Conservation (phyloP, 106 monocot genomes). For the Dioscorea zingiberensis region DNA sequence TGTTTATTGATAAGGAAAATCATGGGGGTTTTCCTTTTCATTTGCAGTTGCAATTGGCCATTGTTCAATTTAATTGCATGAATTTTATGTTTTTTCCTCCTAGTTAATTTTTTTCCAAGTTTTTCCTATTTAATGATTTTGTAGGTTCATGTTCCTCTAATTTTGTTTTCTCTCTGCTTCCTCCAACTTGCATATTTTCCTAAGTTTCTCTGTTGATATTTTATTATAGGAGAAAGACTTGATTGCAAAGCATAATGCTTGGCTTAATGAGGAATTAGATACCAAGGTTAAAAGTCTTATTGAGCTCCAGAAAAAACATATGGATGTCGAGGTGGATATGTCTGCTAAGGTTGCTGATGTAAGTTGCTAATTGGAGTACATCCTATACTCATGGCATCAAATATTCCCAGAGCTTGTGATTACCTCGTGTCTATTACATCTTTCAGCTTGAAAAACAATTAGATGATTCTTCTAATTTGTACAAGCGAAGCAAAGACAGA, state of each 20-base stretch:
- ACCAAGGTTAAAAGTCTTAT: conserved; percentile 61
- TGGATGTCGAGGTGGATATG: conserved; percentile 63
- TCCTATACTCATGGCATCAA: too few species aligned
- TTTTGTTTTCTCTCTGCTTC: too few species aligned
- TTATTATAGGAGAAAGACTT: conserved; percentile 79
- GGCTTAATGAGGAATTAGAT: conserved; percentile 90
- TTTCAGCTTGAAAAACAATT: conserved; percentile 69
- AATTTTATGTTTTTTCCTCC: too few species aligned
- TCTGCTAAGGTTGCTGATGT: conserved; percentile 71
- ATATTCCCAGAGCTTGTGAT: too few species aligned
- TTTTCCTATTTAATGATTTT: too few species aligned
- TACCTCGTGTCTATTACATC: background rate
- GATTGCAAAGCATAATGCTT: conserved; percentile 76
- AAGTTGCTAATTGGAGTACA: conserved; percentile 6
- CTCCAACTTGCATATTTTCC: too few species aligned
- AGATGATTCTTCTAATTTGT: conserved; percentile 47
- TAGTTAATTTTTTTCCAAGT: too few species aligned
- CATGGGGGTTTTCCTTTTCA: too few species aligned
- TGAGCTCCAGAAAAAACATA: conserved; percentile 64
- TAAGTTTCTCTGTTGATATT: background rate
- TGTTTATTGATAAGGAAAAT: too few species aligned
- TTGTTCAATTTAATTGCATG: too few species aligned
- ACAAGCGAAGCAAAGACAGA: conserved; percentile 66
- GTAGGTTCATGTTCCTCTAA: too few species aligned
- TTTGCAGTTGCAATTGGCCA: too few species aligned